Conservation (phyloP, 106 monocot species). For the Dactylorhiza incarnata region DNA sequence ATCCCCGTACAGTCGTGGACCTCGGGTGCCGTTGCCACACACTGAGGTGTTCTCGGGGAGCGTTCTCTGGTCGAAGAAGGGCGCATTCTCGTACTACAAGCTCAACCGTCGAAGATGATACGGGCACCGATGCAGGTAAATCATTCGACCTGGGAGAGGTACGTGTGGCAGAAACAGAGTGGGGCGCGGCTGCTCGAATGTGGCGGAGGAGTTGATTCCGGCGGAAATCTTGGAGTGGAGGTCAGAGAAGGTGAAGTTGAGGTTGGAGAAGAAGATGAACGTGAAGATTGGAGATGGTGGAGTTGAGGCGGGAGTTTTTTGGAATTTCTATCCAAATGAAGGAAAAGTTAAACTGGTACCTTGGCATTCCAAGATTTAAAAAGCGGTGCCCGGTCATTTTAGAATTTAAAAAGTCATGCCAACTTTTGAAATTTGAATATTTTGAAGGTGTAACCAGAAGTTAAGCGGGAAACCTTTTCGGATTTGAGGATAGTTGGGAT, state of each 20-base stretch:
- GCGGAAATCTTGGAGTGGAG: background rate
- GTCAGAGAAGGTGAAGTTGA: constrained; percentile 5
- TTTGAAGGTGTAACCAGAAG: no score
- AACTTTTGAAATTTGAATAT: no score
- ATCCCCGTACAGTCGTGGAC: background rate
- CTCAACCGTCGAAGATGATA: constrained; percentile 47
- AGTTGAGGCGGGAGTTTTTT: no score
- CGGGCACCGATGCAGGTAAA: constrained; percentile 50
- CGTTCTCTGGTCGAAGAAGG: constrained; percentile 51
- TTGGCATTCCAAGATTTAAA: no score
- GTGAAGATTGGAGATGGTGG: no score
- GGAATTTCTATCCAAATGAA: no score
- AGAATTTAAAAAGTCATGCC: no score
- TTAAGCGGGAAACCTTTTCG: no score
- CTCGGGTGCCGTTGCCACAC: constrained; percentile 23
- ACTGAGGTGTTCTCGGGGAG: constrained; percentile 28
- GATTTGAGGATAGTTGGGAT: no score
- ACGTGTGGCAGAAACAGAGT: constrained; percentile 41
- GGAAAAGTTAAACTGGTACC: no score
- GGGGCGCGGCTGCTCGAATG: constrained; percentile 20
- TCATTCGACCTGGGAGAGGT: constrained; percentile 41
- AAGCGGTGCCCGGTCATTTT: no score
- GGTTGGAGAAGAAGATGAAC: constrained; percentile 26
- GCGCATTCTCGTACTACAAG: constrained; percentile 44
- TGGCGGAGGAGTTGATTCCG: constrained; percentile 25